Base-by-base conservation (phyloP, 495 filamentous ascomycete genomes). In the Pseudevernia furfuracea region DNA sequence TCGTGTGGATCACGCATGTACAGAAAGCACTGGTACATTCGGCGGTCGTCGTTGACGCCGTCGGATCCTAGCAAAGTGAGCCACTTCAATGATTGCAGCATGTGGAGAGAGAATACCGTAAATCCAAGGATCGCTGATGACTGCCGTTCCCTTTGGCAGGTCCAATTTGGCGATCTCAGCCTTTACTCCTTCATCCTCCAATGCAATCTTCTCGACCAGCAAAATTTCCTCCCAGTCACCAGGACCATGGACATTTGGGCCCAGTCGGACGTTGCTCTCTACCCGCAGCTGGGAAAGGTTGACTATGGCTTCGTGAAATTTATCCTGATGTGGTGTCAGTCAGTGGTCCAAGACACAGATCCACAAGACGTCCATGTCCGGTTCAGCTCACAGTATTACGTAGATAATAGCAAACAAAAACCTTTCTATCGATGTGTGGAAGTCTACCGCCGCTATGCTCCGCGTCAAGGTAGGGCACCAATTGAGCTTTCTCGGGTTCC, bases 121-220 rank as follows among this genome's bases (percentile, higher is more conserved):
- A 60, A 86, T 86, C 87, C 87, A 90, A 7, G 87, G 87, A 68
- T 90, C 87, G 34, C 78, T 73, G 21, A 89, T 78, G 7, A 89
- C 71, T 4, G 79, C 77, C 0, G 81, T 80, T 19, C 84, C 87
- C 66, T 84, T 75, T 0, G 87, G 88, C 1, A 90, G 76, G 67
- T 84, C 65, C 38, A 89, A 72, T 71, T 90, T 88, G 21, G 78
- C 81, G 46, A 90, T 76, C 69, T 86, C 85, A 2, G 80, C 82
- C 67, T 85, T 78, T 6, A 89, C 86, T 0, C 73, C 71, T 28
- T 79, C 77, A 68, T 89, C 80, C 37, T 78, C 78, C 28, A 90
- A 71, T 0, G 78, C 78, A 5, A 78, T 74, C 67, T 79, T 78
- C 73, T 89, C 87, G 30, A 87, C 77, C 0, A 67, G 71, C 19